A percentile compares a stretch with the other conserved stretches of the same genome.
phyloP scores from a whole-genome alignment of 2,329 filamentous ascomycete species.

The Fusarium sp. region DNA sequence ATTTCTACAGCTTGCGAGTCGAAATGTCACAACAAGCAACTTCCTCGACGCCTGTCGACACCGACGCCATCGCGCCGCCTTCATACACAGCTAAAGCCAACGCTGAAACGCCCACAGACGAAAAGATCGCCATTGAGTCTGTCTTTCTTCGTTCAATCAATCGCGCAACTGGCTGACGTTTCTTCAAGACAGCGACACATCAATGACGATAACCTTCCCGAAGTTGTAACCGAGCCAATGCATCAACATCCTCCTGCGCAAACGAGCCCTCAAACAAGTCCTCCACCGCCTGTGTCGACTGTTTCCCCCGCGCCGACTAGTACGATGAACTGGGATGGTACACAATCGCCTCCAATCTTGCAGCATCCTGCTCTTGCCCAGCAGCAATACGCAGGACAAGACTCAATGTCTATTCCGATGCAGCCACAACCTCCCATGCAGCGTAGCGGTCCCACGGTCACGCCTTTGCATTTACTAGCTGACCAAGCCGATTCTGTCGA shows the following conservation, averaged over 20 bases:
- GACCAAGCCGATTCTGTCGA: conserved; percentile 45
- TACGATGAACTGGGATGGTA: conserved; percentile 17
- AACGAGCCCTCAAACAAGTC: conserved; percentile 9
- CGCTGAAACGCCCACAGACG: conserved; percentile 13
- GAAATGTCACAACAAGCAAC: conserved; percentile 27
- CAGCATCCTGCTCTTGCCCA: conserved; percentile 34
- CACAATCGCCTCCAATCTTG: conserved; percentile 35
- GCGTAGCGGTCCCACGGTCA: conserved; percentile 36
- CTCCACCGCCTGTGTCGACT: not conserved
- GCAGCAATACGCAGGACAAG: conserved; percentile 33
- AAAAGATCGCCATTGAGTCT: conserved; percentile 42
- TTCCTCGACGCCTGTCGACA: conserved; percentile 1
- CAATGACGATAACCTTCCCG: conserved; percentile 45
- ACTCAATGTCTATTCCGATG: conserved; percentile 23
- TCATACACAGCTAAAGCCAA: conserved; percentile 31
- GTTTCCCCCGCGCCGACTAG: conserved; percentile 29
- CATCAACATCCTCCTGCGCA: not conserved
- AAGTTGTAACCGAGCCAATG: conserved; percentile 35
- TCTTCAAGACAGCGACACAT: conserved; percentile 5
- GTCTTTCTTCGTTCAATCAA: not conserved
- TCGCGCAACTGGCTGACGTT: not conserved
- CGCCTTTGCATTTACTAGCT: conserved; percentile 43
- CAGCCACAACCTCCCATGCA: not conserved
- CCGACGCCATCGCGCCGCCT: conserved; percentile 38
- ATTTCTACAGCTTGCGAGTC: not conserved